A percentile compares a stretch with the other conserved stretches of the same genome.
phyloP scores from a whole-genome alignment of 2,329 filamentous ascomycete species.

The Drechslerella dactyloides region DNA sequence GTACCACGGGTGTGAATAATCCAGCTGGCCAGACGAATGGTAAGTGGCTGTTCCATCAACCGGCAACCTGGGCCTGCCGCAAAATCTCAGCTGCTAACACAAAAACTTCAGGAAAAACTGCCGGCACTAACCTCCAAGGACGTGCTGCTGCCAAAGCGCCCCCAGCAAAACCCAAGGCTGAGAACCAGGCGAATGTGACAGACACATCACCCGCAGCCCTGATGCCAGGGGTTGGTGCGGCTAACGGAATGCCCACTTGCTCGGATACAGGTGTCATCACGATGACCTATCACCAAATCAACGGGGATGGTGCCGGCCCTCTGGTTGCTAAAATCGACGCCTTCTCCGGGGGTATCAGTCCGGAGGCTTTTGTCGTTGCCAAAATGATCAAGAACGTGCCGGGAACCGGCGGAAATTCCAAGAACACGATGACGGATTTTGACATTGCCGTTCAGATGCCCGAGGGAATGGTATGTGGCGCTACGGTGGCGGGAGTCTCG shows the following conservation, averaged over 20 bases:
- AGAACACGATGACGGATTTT: slow-evolving; percentile 69
- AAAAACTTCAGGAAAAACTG: slow-evolving; percentile 50
- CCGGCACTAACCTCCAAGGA: slow-evolving; percentile 55
- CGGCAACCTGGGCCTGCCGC: slow-evolving; percentile 22
- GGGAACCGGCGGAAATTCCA: slow-evolving; percentile 66
- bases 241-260: slow-evolving; percentile 67
- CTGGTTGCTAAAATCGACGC: slow-evolving; percentile 67
- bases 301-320: slow-evolving; percentile 73
- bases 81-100: background rate
- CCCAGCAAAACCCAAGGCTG: slow-evolving; percentile 56
- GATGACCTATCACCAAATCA: slow-evolving; percentile 73
- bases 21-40: slow-evolving; percentile 56
- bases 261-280: slow-evolving; percentile 67
- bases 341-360: slow-evolving; percentile 69
- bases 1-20: slow-evolving; percentile 27
- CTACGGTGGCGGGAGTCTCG: slow-evolving; percentile 65
- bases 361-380: slow-evolving; percentile 67
- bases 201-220: slow-evolving; percentile 64
- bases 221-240: slow-evolving; percentile 64
- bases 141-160: slow-evolving; percentile 56
- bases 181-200: slow-evolving; percentile 59
- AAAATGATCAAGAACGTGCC: slow-evolving; percentile 68
- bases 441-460: slow-evolving; percentile 71
- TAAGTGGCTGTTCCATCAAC: slow-evolving; percentile 53
- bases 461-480: slow-evolving; percentile 70